phyloP scores from a whole-genome alignment of 2,329 filamentous ascomycete species.

The Colletotrichum falcatum region DNA sequence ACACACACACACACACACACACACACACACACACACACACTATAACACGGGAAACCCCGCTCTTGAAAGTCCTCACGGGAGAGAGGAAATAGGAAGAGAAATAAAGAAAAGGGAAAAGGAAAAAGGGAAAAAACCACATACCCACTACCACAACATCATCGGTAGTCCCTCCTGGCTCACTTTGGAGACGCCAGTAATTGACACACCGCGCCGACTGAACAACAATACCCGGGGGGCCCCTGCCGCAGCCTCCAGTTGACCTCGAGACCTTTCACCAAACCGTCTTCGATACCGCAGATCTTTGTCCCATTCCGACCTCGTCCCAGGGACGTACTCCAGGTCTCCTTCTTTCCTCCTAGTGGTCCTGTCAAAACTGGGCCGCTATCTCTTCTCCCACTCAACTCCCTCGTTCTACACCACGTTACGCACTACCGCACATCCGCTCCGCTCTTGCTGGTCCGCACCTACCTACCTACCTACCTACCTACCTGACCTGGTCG shows the following conservation, averaged over 20 bases:
- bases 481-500: too few species aligned
- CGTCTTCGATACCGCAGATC: slow-evolving; percentile 36
- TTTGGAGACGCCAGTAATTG: slow-evolving; percentile 22
- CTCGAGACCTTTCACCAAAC: slow-evolving; percentile 39
- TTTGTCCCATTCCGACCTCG: slow-evolving; percentile 32
- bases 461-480: slow-evolving; percentile 5
- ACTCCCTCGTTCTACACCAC: slow-evolving; percentile 17
- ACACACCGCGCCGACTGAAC: slow-evolving; percentile 27
- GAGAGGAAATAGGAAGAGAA: neutral
- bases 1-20: neutral
- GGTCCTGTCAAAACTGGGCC: slow-evolving; percentile 39
- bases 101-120: neutral
- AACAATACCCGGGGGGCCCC: slow-evolving; percentile 31
- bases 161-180: slow-evolving; percentile 20
- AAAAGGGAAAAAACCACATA: neutral
- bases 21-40: neutral
- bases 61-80: neutral
- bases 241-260: slow-evolving; percentile 37
- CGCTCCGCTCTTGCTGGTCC: slow-evolving; percentile 37
- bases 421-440: slow-evolving; percentile 33
- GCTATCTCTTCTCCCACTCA: slow-evolving; percentile 27
- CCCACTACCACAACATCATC: slow-evolving; percentile 2
- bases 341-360: slow-evolving; percentile 37
- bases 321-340: slow-evolving; percentile 36
- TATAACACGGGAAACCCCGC: slow-evolving; percentile 6